These are phyloP conservation scores for Brachypodium distachyon DNA, from an alignment of 202 grass and related monocot species.

Conservation along the genomic window DNA sequence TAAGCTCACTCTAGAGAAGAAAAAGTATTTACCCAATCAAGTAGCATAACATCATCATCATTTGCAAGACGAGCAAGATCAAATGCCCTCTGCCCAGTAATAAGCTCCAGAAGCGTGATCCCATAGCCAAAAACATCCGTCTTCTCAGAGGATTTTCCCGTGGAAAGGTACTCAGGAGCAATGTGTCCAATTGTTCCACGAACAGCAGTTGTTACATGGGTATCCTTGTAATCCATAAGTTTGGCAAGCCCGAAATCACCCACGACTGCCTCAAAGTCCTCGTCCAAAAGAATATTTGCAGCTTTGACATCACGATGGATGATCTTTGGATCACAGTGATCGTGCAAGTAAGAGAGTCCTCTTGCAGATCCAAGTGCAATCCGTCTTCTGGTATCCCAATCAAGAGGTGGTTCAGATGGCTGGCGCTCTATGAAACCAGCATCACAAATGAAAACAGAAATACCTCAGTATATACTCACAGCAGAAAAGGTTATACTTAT, in stretches of 20 bases:
- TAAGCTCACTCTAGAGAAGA: not conserved
- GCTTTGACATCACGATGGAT: constrained; percentile 91
- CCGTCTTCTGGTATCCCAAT: constrained; percentile 56
- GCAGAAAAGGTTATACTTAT: not conserved
- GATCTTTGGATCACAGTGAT: constrained; percentile 91
- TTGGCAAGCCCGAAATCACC: constrained; percentile 83
- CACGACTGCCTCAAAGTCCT: constrained; percentile 80
- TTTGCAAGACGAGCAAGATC: constrained; percentile 73
- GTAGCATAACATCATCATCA: constrained; percentile 82
- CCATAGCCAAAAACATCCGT: constrained; percentile 94
- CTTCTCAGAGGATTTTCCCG: constrained; percentile 79
- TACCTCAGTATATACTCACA: constrained; percentile 7
- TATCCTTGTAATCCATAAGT: constrained; percentile 82
- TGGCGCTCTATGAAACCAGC: constrained; percentile 49
- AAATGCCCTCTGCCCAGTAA: constrained; percentile 82
- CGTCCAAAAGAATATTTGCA: constrained; percentile 84
- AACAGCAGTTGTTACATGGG: constrained; percentile 80
- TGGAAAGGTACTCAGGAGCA: constrained; percentile 72
- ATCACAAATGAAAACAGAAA: constrained; percentile 6
- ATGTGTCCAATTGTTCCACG: constrained; percentile 80
- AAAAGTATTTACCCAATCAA: constrained; percentile 67
- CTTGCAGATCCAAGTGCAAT: constrained; percentile 78
- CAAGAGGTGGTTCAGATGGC: constrained; percentile 49
- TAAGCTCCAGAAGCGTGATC: constrained; percentile 86
- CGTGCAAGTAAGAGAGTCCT: constrained; percentile 83